Base-by-base conservation (phyloP, 345 rosid species). In the Camelina neglecta region DNA sequence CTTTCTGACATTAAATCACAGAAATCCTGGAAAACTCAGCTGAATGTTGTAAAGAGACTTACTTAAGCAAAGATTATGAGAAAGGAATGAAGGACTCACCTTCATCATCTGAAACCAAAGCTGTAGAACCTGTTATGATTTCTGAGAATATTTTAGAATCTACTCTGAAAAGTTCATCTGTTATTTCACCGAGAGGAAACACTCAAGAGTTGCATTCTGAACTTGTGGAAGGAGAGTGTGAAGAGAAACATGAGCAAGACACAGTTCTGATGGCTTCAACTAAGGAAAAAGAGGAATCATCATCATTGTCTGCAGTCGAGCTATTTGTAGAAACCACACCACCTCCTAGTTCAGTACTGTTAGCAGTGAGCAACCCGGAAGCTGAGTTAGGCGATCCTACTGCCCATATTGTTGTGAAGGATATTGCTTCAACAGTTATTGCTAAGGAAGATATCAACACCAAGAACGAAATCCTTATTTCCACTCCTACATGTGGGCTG, bases 111-210 rank as follows among this genome's bases (percentile, higher is more conserved):
- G 65, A 20, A 44, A 54, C 74, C 48, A 69, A 53, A 33, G 55
- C 44, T 69, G 3, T 33, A 53, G 59, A 61, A 15, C 2, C 57
- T 60, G 9, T 51, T 20, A 21, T 60, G 70, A 8, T 29, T 45
- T 10, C 50, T 69, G 58, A 69, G 58, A 44, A 53, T 69, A 33
- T 10, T 41, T 31, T 61, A 38, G 69, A 61, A 31, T 21, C 63
- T 60, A 18, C 68, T 9, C 54, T 11, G n/a, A 31, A 8, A 23
- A 9, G 8, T 51, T 41, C 69, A 26, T 41, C 1, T 61, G 49
- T 44, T 29, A 29, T 29, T 44, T 53, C 79, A 69, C 16, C 1
- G n/a, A 3, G 2, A 54, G 9, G 11, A 18, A 54, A 42, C 39
- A 31, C 49, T 42, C 39, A 42, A 50, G 63, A 75, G 64, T 18